Evolutionary conservation across 164 flowering plant genomes (phyloP), one percentile per base, ranked within the genome.

Genomic region (Tetrastigma voinierianum): DNA sequence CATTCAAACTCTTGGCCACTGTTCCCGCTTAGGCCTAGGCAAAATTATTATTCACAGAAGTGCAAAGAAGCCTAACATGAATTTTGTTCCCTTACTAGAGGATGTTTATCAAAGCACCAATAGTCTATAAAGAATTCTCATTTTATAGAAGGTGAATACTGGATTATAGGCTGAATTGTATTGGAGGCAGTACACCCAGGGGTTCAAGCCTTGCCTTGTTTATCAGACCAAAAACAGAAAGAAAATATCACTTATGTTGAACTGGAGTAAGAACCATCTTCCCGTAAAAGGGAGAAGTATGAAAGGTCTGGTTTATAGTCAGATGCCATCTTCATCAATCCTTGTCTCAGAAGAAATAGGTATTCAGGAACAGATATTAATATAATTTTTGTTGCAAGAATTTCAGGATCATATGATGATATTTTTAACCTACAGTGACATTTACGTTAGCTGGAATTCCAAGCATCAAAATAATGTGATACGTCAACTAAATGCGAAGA

Each of bases 181-280:
- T 32, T 32, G 40, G 40, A 32, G 40, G 40, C 6, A 32, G 40
- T 32, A 32, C 40, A 32, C 40, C 40, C 40, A 32, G n/a, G n/a
- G 40, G 40, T 32, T 32, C 40, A 32, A 32, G 40, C 40, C 6
- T 32, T 32, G 40, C 3, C 40, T 32, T 32, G 40, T 32, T 32
- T 32, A 32, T 7, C 6, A 57, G 8, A 8, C 16, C 19, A 61
- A 46, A 51, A 63, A n/a, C 5, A 17, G 25, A 24, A 5, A 16
- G 53, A 3, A 40, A 4, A 63, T 7, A 43, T 13, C 18, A 15
- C 54, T 56, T 4, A 6, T 56, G 25, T 20, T 10, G 8, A 25
- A 20, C 23, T 17, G 9, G 21, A 59, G 54, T 86, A 93, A 9
- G 96, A 84, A 52, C 97, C 98, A 81, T 96, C 98, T 80, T 87